Percentiles rank a stretch among this genome's conserved stretches.
These are phyloP conservation scores for Lactarius indigo DNA, from an alignment of 768 basidiomycete species.

Conservation along the genomic window DNA sequence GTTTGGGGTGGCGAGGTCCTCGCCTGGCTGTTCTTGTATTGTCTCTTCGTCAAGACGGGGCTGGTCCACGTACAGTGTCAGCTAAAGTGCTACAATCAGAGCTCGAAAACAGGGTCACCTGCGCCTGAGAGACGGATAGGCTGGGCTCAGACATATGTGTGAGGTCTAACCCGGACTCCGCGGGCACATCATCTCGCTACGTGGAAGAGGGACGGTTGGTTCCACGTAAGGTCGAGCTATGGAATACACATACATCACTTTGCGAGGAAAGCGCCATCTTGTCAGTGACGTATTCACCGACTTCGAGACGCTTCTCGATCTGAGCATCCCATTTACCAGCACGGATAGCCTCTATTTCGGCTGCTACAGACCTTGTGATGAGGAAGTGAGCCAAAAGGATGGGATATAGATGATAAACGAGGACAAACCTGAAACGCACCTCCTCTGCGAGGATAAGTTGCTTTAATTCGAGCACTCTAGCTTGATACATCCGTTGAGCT, in stretches of 20 bases:
- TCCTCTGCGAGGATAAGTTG: constrained; percentile 73
- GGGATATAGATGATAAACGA: not conserved
- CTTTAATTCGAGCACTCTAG: constrained; percentile 68
- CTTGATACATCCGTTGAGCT: constrained; percentile 70
- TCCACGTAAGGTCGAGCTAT: not conserved
- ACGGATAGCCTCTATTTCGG: constrained; percentile 76
- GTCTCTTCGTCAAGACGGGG: constrained; percentile 15
- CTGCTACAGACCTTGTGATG: constrained; percentile 50
- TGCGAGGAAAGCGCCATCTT: constrained; percentile 15
- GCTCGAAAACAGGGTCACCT: constrained; percentile 8
- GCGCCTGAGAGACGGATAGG: constrained; percentile 8
- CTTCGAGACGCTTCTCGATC: constrained; percentile 38
- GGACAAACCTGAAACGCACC: constrained; percentile 65
- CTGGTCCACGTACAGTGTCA: not conserved
- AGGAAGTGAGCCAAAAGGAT: not conserved
- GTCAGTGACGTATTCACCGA: constrained; percentile 18
- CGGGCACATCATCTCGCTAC: not conserved
- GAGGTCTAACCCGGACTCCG: constrained; percentile 15
- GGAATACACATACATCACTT: constrained; percentile 12
- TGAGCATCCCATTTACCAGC: constrained; percentile 59
- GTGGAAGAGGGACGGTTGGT: constrained; percentile 20
- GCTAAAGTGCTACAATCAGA: not conserved
- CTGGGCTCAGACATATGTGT: constrained; percentile 20
- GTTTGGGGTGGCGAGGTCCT: constrained; percentile 7
- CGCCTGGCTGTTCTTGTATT: constrained; percentile 14